Evolutionary conservation across 495 filamentous ascomycete species (phyloP).

Genomic region (Sabuloglossum arenarium): DNA sequence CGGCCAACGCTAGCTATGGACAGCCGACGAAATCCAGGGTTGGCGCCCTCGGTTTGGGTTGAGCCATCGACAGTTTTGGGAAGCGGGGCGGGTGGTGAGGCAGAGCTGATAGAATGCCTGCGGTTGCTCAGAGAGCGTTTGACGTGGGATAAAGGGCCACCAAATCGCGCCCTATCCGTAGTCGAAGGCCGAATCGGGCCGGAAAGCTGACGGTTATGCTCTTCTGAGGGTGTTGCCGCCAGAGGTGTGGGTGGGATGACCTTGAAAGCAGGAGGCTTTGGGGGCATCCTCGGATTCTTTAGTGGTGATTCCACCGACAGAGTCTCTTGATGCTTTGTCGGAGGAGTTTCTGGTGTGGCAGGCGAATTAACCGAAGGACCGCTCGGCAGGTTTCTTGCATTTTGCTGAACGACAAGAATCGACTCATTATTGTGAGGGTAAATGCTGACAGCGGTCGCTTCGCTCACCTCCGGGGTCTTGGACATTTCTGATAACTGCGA

Average conservation of each 20-base stretch:
- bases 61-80: constrained; percentile 6
- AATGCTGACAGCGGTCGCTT: constrained; percentile 65
- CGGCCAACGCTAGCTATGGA: not conserved
- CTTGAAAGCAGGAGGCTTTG: constrained; percentile 46
- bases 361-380: not conserved
- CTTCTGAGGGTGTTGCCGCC: constrained; percentile 28
- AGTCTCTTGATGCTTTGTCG: not conserved
- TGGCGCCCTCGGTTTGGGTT: constrained; percentile 1
- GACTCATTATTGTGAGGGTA: constrained; percentile 79
- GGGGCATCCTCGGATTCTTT: constrained; percentile 38
- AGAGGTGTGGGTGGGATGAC: constrained; percentile 55
- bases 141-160: constrained; percentile 14
- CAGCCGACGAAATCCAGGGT: not conserved
- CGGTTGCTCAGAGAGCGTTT: constrained; percentile 14
- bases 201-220: constrained; percentile 31
- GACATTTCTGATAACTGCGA: constrained; percentile 4
- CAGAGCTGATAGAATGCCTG: constrained; percentile 18
- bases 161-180: not conserved
- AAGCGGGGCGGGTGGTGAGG: constrained; percentile 15
- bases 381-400: not conserved
- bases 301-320: not conserved
- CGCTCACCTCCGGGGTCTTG: constrained; percentile 30
- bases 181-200: not conserved
- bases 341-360: not conserved
- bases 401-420: constrained; percentile 50